Base-by-base conservation (phyloP, 2,329 filamentous ascomycete genomes). In the Fusarium scirpi region DNA sequence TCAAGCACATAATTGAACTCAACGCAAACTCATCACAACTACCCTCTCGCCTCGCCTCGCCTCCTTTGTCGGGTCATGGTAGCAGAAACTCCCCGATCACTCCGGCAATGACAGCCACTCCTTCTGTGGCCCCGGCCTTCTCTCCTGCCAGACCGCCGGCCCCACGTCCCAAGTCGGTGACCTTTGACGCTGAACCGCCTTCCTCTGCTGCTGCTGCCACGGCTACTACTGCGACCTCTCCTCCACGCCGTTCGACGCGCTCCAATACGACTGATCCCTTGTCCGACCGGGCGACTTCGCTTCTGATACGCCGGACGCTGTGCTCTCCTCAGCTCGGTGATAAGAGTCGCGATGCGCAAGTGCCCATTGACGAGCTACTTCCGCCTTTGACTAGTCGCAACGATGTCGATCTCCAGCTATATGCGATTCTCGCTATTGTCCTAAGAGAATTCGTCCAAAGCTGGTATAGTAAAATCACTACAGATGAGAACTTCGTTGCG, bases 351-450 rank as follows among this genome's bases (percentile, higher is more conserved):
- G 81, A 81, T 66, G 70, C 69, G 29, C 77, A 75, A 63, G 80
- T 82, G 30, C 88, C 93, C 51, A 90, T 97, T 72, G 90, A 97
- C 65, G 92, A 94, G 73, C 84, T 97, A 45, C 84, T 99, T 47
- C 96, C 95, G 63, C 94, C 94, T 41, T 85, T 99, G 76, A 98
- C 95, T 51, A 97, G 94, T 83, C 94, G 94, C 54, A 97, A 97
- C 79, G 94, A 97, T 74, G 89, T 98, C 64, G 96, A 99, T 80
- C 83, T 97, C 60, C 92, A 99, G 81, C 87, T 99, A 7, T 99
- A 98, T 78, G 95, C 93, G 29, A 88, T 98, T 65, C 90, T 99
- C 65, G 92, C 96, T 55, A 92, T 98, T 63, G 90, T 98, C 67
- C 85, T 98, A 74, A 90, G 92, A 76, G 94, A 98, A 70, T 97